phyloP scores from a whole-genome alignment of 129 eudicot genomes.

The Mikania micrantha region DNA sequence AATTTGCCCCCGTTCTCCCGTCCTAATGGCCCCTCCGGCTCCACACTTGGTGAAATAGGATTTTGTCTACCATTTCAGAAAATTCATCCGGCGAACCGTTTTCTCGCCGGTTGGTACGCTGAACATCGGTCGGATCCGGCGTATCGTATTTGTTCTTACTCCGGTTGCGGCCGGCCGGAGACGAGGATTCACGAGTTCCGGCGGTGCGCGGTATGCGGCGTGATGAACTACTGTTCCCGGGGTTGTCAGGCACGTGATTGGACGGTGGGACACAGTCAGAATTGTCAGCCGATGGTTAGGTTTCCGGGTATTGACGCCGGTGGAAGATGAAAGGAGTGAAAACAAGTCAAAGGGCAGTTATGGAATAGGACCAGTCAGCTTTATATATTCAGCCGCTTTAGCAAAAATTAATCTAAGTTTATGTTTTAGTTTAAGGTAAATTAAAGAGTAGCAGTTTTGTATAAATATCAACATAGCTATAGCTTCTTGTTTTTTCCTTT shows the following conservation, averaged over 20 bases:
- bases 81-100: constrained; percentile 41
- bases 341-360: constrained; percentile 4
- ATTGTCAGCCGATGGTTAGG: constrained; percentile 22
- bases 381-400: constrained; percentile 5
- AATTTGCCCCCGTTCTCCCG: neutral
- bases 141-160: constrained; percentile 27
- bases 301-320: constrained; percentile 4
- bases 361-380: constrained; percentile 2
- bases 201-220: constrained; percentile 39
- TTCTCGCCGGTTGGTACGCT: constrained; percentile 25
- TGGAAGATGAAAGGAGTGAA: neutral
- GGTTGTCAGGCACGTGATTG: constrained; percentile 50
- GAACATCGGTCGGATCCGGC: neutral
- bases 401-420: neutral
- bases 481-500: constrained; percentile 15
- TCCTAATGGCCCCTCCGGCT: neutral
- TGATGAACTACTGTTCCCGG: constrained; percentile 39
- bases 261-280: constrained; percentile 29
- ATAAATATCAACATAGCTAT: constrained; percentile 6
- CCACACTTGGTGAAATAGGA: constrained; percentile 10
- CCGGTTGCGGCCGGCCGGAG: constrained; percentile 43
- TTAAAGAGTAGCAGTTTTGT: constrained; percentile 30
- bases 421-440: neutral
- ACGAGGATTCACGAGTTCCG: constrained; percentile 40
- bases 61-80: neutral